Base-by-base conservation (phyloP, 1,284 basidiomycete species). In the Agroathelia rolfsii region DNA sequence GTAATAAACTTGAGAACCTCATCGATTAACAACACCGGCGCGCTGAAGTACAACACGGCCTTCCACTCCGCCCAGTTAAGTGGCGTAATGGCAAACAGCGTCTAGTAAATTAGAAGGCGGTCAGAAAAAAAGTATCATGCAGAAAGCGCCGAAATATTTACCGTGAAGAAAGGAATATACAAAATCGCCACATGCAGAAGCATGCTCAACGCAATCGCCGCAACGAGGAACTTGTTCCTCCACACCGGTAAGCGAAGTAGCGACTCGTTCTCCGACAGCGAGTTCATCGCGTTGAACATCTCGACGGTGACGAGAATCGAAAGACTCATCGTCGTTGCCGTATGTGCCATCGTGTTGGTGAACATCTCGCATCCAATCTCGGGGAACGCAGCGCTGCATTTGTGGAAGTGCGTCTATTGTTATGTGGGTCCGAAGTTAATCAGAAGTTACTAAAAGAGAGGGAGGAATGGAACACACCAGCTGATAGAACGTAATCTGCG, bases 231-330 rank as follows among this genome's bases (percentile, higher is more conserved):
- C 35, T 76, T 77, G 55, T 98, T 98, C 55, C 80, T 82, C 90
- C 93, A 95, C 11, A 95, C 59, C 2, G 94, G 92, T 28, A 97
- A 66, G 13, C 72, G 72, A 30, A 98, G 59, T 42, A 98, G 59
- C 42, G 83, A 89, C 63, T 97, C 94, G 55, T 95, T 95, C 62
- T 98, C 95, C n/a, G 86, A 92, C 22, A 98, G 68, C 34, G 93
- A 96, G 59, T 97, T 97, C 77, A 95, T 90, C 13, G 94, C 94
- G 62, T 98, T 98, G 65, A 96, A 92, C 95, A 98, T 98, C 62
- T 98, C 95, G 35, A 98, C 72, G 8, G 79, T 84, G 32, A 95
- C 92, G 34, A 95, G 69, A 47, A 95, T 94, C 15, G 90, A 94
- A 24, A 98, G 65, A 43, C 87, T 92, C 66, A 97, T 90, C 14